These are phyloP conservation scores for Lipomyces oligophaga DNA, from an alignment of 805 yeast genomes.

Conservation along the genomic window DNA sequence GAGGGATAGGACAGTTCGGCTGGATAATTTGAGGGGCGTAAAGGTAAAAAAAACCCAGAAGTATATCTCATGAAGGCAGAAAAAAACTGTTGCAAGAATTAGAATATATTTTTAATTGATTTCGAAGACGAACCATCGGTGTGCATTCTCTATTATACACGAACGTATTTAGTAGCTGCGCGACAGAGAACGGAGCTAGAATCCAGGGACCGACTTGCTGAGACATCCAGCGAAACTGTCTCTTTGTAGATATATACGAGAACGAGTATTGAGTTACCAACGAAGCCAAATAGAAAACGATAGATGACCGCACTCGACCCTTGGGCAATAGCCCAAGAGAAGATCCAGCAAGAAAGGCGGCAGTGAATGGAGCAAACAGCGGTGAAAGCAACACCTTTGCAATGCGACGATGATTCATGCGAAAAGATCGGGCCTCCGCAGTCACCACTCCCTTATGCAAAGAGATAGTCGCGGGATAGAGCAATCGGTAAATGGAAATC, in stretches of 20 bases:
- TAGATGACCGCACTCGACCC: constrained; percentile 29
- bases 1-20: constrained; percentile 37
- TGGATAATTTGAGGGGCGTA: constrained; percentile 35
- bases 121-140: constrained; percentile 29
- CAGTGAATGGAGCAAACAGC: constrained; percentile 15
- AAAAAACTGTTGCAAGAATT: constrained; percentile 23
- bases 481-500: constrained; percentile 13
- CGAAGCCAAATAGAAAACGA: constrained; percentile 37
- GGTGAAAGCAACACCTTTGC: constrained; percentile 14
- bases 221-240: constrained; percentile 35
- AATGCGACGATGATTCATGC: constrained; percentile 16
- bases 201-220: constrained; percentile 41
- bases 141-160: constrained; percentile 38
- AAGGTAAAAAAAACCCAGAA: constrained; percentile 35
- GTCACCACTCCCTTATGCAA: constrained; percentile 10
- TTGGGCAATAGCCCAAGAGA: constrained; percentile 33
- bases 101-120: not conserved
- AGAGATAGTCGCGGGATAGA: constrained; percentile 5
- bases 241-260: constrained; percentile 38
- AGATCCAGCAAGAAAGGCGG: constrained; percentile 35
- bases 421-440: constrained; percentile 20
- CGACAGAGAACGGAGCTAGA: constrained; percentile 41
- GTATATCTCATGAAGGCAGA: constrained; percentile 33
- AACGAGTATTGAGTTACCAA: constrained; percentile 38
- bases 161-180: constrained; percentile 40